Percentiles rank a stretch among this genome's conserved stretches.
Conservation (phyloP, 257 asterid genomes). For the Prunella vulgaris region DNA sequence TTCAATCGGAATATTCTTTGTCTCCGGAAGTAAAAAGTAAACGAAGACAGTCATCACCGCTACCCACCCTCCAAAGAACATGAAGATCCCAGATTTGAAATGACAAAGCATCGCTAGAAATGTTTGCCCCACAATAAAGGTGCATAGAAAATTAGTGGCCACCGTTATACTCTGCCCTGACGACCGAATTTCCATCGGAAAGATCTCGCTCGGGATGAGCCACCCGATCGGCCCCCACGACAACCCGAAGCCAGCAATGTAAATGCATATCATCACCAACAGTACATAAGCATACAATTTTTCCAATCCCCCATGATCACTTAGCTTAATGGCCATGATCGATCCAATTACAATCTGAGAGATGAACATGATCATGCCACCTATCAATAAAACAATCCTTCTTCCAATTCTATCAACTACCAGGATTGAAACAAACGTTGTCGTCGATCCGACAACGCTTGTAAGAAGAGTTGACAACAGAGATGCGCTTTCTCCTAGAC, state of each 20-base stretch:
- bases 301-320: slow-evolving; percentile 35
- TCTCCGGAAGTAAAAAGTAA: slow-evolving; percentile 43
- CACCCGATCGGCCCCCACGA: slow-evolving; percentile 62
- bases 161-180: slow-evolving; percentile 48
- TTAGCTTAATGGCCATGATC: slow-evolving; percentile 35
- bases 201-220: slow-evolving; percentile 48
- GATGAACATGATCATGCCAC: slow-evolving; percentile 33
- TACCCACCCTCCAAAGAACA: slow-evolving; percentile 52
- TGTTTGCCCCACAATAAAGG: slow-evolving; percentile 40
- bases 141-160: slow-evolving; percentile 30
- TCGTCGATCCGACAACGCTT: slow-evolving; percentile 13
- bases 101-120: slow-evolving; percentile 47
- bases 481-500: slow-evolving; percentile 48
- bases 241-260: slow-evolving; percentile 40
- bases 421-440: slow-evolving; percentile 23
- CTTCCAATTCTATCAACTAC: slow-evolving; percentile 40
- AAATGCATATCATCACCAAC: slow-evolving; percentile 27
- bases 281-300: slow-evolving; percentile 22
- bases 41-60: slow-evolving; percentile 37
- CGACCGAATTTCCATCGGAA: slow-evolving; percentile 48
- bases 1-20: slow-evolving; percentile 41
- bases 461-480: slow-evolving; percentile 28
- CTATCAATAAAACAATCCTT: slow-evolving; percentile 24
- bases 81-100: slow-evolving; percentile 44
- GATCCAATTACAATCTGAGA: slow-evolving; percentile 30